Conservation (phyloP, 257 asterid genomes). For the Solanum chilense region DNA sequence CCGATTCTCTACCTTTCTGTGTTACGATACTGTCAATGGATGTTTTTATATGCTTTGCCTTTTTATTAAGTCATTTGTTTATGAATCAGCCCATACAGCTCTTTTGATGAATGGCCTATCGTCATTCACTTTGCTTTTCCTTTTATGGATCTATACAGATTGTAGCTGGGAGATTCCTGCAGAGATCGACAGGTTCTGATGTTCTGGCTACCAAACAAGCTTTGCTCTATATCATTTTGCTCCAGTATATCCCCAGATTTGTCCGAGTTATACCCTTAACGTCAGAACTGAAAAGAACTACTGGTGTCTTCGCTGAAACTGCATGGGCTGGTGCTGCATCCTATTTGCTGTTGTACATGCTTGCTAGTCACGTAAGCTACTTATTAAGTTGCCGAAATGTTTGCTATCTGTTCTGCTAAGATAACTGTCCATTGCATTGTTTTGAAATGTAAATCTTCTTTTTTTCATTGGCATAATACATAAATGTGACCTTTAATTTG, state of each 20-base stretch:
- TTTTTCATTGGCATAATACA: too few relatives aligned
- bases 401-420: not conserved
- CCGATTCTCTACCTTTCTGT: not conserved
- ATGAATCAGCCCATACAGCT: not conserved
- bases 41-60: not conserved
- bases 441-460: not conserved
- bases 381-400: not conserved
- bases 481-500: too few relatives aligned
- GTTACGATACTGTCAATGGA: not conserved
- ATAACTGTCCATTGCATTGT: not conserved
- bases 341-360: slow-evolving; percentile 78
- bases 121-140: not conserved
- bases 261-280: slow-evolving; percentile 61
- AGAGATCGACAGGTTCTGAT: slow-evolving; percentile 51
- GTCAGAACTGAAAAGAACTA: slow-evolving; percentile 84
- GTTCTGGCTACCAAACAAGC: slow-evolving; percentile 76
- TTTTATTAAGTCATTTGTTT: not conserved
- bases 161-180: slow-evolving; percentile 86
- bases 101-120: not conserved
- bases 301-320: slow-evolving; percentile 94
- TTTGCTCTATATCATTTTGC: slow-evolving; percentile 56
- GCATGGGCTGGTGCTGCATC: slow-evolving; percentile 99
- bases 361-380: slow-evolving; percentile 84
- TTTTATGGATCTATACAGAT: slow-evolving; percentile 33
- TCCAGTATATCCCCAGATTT: slow-evolving; percentile 80